Conservation (phyloP, 352 stramenopile species). For the Stramenopiles sp. region DNA sequence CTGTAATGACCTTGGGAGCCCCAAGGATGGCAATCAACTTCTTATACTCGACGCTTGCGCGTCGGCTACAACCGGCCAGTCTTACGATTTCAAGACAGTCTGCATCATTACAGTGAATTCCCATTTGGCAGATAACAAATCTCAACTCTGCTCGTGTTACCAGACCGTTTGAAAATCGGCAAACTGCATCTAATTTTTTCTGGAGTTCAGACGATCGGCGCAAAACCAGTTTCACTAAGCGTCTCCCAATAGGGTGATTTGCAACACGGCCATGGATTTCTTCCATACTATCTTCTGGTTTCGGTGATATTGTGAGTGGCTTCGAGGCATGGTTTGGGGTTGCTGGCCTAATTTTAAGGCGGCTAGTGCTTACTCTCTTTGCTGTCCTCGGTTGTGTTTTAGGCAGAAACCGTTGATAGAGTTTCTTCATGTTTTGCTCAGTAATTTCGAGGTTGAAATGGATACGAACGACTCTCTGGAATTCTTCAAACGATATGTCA, state of each 20-base stretch:
- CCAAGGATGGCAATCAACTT: not conserved
- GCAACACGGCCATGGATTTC: not conserved
- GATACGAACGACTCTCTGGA: not conserved
- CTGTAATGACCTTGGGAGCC: too few species aligned
- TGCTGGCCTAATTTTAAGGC: too few species aligned
- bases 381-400: not conserved
- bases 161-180: not conserved
- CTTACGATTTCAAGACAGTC: not conserved
- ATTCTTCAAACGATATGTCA: not conserved
- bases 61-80: not conserved
- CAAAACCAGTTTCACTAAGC: not conserved
- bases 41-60: not conserved
- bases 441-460: not conserved
- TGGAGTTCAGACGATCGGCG: not conserved
- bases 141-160: not conserved
- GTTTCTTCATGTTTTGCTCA: not conserved
- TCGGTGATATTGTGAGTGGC: not conserved
- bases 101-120: not conserved
- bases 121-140: constrained; percentile 8
- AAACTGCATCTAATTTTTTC: constrained; percentile 1
- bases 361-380: too few species aligned
- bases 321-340: not conserved
- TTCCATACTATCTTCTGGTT: not conserved
- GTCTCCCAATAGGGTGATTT: not conserved
- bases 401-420: not conserved